Conservation (phyloP, 257 asterid genomes). For the Capsicum baccatum region DNA sequence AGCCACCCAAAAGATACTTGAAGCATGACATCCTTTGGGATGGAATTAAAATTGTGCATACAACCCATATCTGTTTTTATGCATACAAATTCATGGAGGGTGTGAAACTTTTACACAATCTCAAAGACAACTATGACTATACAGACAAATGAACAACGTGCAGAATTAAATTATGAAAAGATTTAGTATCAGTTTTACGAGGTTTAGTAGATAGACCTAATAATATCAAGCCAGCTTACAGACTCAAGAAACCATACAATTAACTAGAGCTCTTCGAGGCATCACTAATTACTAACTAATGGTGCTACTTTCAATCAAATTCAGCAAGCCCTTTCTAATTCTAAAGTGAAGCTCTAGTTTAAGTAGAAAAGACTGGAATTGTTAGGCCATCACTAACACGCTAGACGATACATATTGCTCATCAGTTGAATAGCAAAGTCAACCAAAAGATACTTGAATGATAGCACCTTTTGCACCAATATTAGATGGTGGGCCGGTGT, state of each 20-base stretch:
- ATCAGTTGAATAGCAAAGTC: neutral
- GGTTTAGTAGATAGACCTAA: no score
- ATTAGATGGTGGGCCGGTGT: neutral
- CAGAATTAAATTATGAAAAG: no score
- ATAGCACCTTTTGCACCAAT: neutral
- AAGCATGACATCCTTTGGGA: no score
- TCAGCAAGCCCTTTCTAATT: neutral
- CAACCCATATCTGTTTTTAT: no score
- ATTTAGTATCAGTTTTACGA: no score
- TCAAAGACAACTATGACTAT: no score
- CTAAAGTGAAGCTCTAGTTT: neutral
- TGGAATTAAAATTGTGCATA: no score
- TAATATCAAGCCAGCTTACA: neutral
- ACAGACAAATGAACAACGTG: no score
- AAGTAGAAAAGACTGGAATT: neutral
- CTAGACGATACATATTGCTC: neutral
- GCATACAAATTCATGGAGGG: no score
- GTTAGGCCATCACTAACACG: neutral
- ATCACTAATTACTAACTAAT: neutral
- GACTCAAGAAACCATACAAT: neutral
- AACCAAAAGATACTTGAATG: neutral
- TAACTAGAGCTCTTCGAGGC: neutral
- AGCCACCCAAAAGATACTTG: no score
- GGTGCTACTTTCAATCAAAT: slow-evolving; percentile 7
- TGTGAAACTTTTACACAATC: no score